Evolutionary conservation across 441 rosid species (phyloP).

Genomic region (Jatropha multifida): DNA sequence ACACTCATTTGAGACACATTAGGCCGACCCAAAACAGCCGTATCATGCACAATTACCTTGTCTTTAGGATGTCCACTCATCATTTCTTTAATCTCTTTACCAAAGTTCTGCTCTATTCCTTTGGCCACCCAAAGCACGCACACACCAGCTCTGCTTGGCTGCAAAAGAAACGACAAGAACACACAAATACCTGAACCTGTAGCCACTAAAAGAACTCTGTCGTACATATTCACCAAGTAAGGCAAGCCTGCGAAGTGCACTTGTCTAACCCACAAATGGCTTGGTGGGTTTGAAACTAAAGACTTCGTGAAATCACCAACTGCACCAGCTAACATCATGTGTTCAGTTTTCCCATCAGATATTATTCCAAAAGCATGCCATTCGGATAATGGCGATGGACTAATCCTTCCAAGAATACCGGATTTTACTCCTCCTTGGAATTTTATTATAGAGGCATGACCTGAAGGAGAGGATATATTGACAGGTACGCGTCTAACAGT

Average conservation of each 20-base stretch:
- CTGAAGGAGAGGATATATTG: constrained; percentile 48
- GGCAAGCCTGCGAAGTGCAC: constrained; percentile 75
- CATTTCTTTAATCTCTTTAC: constrained; percentile 58
- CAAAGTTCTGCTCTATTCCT: constrained; percentile 69
- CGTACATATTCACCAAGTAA: constrained; percentile 61
- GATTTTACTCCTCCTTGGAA: constrained; percentile 66
- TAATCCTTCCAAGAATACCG: constrained; percentile 73
- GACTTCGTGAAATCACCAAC: constrained; percentile 82
- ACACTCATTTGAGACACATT: constrained; percentile 65
- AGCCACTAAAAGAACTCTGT: constrained; percentile 68
- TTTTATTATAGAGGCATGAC: constrained; percentile 69
- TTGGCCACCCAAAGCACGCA: constrained; percentile 73
- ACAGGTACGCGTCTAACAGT: constrained; percentile 62
- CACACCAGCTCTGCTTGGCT: constrained; percentile 50
- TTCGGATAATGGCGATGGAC: constrained; percentile 77
- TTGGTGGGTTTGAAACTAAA: constrained; percentile 56
- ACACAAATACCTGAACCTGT: constrained; percentile 81
- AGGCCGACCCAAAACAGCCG: constrained; percentile 58
- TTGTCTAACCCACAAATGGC: constrained; percentile 71
- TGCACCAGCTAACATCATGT: constrained; percentile 87
- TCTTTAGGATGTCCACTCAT: constrained; percentile 48
- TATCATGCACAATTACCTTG: constrained; percentile 66
- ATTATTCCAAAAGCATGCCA: constrained; percentile 94
- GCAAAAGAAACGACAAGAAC: constrained; percentile 67
- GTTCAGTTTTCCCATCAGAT: constrained; percentile 58